phyloP scores from a whole-genome alignment of 441 rosid genomes.

The Pelargonium citronellum region DNA sequence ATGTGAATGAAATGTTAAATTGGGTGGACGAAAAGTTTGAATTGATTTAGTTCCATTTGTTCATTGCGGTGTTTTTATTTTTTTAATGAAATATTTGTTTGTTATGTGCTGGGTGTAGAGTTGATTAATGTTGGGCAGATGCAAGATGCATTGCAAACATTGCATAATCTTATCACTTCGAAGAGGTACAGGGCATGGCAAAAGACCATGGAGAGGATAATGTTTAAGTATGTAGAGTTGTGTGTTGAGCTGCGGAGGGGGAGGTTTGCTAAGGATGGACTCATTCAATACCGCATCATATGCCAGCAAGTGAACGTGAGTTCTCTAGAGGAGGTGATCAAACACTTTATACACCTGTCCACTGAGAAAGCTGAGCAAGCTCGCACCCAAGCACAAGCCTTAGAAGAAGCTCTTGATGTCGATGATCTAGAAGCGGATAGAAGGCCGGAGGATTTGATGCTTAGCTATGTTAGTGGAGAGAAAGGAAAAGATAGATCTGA shows the following conservation, averaged over 20 bases:
- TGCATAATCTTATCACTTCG: conserved; percentile 83
- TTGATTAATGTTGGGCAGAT: conserved; percentile 96
- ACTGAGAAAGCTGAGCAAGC: conserved; percentile 98
- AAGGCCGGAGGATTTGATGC: conserved; percentile 94
- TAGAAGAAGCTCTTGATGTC: conserved; percentile 97
- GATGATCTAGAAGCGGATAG: conserved; percentile 98
- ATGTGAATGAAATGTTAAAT: no score
- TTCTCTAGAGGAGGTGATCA: conserved; percentile 98
- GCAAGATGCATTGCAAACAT: conserved; percentile 89
- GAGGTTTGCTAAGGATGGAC: conserved; percentile 94
- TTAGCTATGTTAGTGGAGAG: conserved; percentile 97
- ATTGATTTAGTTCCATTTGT: no score
- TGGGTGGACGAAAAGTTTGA: no score
- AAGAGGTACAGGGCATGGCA: conserved; percentile 96
- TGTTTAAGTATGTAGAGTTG: conserved; percentile 93
- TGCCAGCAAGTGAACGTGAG: conserved; percentile 94
- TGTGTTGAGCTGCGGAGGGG: conserved; percentile 94
- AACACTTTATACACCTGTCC: conserved; percentile 88
- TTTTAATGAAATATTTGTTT: neutral
- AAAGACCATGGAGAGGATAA: conserved; percentile 76
- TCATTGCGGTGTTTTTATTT: no score
- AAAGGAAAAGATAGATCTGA: conserved; percentile 98
- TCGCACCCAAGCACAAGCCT: conserved; percentile 76
- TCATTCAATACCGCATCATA: conserved; percentile 85
- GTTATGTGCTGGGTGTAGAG: conserved; percentile 38